Base-by-base conservation (phyloP, 495 filamentous ascomycete species). In the Pseudotulostoma volvatum region DNA sequence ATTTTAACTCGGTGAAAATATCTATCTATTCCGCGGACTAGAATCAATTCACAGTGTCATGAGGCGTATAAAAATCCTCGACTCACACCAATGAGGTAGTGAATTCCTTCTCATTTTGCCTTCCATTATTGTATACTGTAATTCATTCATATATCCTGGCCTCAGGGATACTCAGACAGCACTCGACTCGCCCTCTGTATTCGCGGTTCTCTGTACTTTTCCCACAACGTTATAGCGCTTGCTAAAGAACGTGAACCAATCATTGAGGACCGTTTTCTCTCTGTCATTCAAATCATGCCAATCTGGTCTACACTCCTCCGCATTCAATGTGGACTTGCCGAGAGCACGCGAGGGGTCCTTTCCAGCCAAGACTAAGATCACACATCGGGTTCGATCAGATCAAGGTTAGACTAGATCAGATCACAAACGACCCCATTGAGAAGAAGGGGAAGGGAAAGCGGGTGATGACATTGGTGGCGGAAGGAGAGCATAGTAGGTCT, bases 201-300 rank as follows among this genome's bases (percentile, higher is more conserved):
- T n/a, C n/a, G n/a, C n/a, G n/a, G n/a, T n/a, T n/a, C 54, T 57
- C 45, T 77, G 57, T 7, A 93, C 81, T 54, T 73, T 73, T 21
- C 90, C 90, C 31, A 95, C 78, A 40, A 95, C 74, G 50, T 88
- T 94, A 54, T 97, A 97, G 31, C 90, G 68, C 62, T 95, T 97
- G 48, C 76, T 79, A 63, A 96, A 97, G 63, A 93, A 97, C 2
- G 79, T 92, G 38, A 73, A 77, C 90, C 90, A 99, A 52, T 96
- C 92, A 16, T 83, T 67, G 31, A 99, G 63, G 9, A 79, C 74
- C 18, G 66, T 70, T 63, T 94, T 84, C 54, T 94, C 76, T 60
- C 87, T 84, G n/a, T 93, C 86, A 15, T 60, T 57, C 33, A 99
- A 66, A 52, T 90, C 82, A 39, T 76, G 65, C 84, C 84, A 96